These are phyloP conservation scores for Chalaropsis thielavioides DNA, from an alignment of 2,329 filamentous ascomycete genomes.

Conservation along the genomic window DNA sequence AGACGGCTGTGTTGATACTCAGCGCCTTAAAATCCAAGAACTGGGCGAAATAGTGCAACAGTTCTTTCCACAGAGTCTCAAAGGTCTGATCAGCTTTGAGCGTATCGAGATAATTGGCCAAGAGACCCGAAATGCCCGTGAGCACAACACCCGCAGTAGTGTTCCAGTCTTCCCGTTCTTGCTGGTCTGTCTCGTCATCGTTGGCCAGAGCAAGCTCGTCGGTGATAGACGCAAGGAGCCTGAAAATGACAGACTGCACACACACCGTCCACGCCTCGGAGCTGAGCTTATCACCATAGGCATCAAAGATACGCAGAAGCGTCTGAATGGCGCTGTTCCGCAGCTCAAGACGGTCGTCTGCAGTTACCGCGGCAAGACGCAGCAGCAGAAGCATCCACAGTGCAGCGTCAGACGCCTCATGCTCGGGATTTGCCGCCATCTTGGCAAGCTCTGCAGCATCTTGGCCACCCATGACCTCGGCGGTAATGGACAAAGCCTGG, in stretches of 20 bases:
- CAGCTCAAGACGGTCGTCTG: constrained; percentile 58
- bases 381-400: constrained; percentile 67
- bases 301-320: constrained; percentile 78
- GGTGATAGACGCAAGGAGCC: constrained; percentile 53
- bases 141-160: constrained; percentile 63
- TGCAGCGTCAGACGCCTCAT: constrained; percentile 50
- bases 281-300: constrained; percentile 67
- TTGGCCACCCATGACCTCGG: constrained; percentile 38
- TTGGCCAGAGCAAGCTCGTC: constrained; percentile 17
- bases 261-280: constrained; percentile 73
- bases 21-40: constrained; percentile 49
- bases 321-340: constrained; percentile 84
- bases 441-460: constrained; percentile 38
- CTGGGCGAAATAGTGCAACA: constrained; percentile 53
- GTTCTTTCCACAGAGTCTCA: constrained; percentile 56
- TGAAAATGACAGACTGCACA: constrained; percentile 66
- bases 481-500: constrained; percentile 42
- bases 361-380: constrained; percentile 55
- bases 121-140: constrained; percentile 55
- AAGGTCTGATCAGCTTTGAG: constrained; percentile 54
- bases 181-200: constrained; percentile 25
- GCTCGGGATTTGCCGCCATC: constrained; percentile 44
- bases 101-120: constrained; percentile 62
- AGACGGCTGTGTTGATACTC: constrained; percentile 58
- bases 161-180: constrained; percentile 46